phyloP scores from a whole-genome alignment of 2,329 filamentous ascomycete species.

The Verruconis gallopava region DNA sequence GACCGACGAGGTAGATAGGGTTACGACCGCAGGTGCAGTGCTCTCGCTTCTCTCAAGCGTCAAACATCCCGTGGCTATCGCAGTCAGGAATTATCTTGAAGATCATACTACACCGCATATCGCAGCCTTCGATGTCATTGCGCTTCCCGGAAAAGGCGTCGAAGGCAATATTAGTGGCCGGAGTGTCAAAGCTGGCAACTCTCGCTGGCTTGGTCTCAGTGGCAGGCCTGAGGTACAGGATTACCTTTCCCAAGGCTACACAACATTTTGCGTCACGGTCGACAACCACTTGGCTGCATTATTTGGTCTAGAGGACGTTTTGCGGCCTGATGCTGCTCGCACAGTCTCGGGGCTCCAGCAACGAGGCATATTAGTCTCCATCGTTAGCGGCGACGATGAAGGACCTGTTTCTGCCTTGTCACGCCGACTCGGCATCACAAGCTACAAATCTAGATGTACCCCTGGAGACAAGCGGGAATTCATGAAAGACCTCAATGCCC shows the following conservation, averaged over 20 bases:
- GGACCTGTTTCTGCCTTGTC: constrained; percentile 29
- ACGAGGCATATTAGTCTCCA: constrained; percentile 37
- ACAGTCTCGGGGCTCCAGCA: constrained; percentile 38
- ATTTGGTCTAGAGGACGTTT: constrained; percentile 36
- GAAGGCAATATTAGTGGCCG: constrained; percentile 22
- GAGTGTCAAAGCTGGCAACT: constrained; percentile 33
- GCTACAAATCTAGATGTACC: constrained; percentile 29
- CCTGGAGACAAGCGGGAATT: constrained; percentile 44
- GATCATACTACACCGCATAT: not conserved
- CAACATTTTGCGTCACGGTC: constrained; percentile 45
- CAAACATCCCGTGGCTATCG: constrained; percentile 40
- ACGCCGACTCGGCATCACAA: constrained; percentile 27
- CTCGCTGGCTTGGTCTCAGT: constrained; percentile 32
- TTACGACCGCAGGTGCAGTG: constrained; percentile 13
- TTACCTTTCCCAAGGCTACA: constrained; percentile 30
- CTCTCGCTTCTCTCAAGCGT: constrained; percentile 31
- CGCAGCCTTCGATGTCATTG: constrained; percentile 18
- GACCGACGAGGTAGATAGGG: not conserved
- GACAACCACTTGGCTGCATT: constrained; percentile 29
- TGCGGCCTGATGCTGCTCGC: constrained; percentile 37
- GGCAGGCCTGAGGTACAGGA: constrained; percentile 20
- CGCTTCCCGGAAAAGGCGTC: constrained; percentile 32
- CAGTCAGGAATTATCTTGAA: constrained; percentile 33
- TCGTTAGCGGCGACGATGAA: constrained; percentile 45
- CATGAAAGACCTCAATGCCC: constrained; percentile 22